These are phyloP conservation scores for Citrus maxima DNA, from an alignment of 345 rosid genomes.

Conservation along the genomic window DNA sequence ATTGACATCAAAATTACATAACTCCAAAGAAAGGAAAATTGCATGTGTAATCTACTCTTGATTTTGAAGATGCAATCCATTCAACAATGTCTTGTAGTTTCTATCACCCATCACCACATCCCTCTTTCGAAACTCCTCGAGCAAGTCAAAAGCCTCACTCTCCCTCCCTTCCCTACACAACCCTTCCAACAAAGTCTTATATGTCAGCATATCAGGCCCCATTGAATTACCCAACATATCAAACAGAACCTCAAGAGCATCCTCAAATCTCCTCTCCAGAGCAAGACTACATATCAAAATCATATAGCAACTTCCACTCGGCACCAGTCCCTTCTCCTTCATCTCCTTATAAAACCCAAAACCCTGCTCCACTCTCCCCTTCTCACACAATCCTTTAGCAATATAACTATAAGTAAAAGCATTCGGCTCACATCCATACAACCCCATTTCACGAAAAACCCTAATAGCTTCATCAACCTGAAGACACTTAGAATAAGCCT, in stretches of 20 bases:
- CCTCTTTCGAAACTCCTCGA: conserved; percentile 69
- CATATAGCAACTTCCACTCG: conserved; percentile 60
- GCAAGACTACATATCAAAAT: conserved; percentile 83
- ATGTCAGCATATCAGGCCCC: conserved; percentile 74
- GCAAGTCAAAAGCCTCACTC: conserved; percentile 61
- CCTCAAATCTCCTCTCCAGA: conserved; percentile 45
- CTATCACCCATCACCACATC: conserved; percentile 68
- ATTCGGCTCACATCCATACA: conserved; percentile 82
- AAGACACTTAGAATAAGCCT: conserved; percentile 71
- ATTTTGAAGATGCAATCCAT: conserved; percentile 42
- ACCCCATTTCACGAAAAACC: conserved; percentile 69
- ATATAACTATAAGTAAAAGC: conserved; percentile 64
- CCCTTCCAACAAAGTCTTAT: conserved; percentile 74
- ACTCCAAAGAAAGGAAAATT: neutral
- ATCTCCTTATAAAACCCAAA: conserved; percentile 76
- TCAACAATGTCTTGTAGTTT: conserved; percentile 55
- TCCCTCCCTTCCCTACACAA: conserved; percentile 69
- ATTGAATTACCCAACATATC: conserved; percentile 66
- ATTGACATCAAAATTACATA: neutral
- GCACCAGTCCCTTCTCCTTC: conserved; percentile 59
- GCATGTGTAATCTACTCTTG: conserved; percentile 30
- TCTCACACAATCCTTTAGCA: conserved; percentile 78
- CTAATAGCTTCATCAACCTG: conserved; percentile 74
- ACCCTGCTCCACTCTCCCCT: conserved; percentile 64
- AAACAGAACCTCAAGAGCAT: conserved; percentile 46